These are phyloP conservation scores for Penicillium decumbens DNA, from an alignment of 2,329 filamentous ascomycete species.

Conservation along the genomic window DNA sequence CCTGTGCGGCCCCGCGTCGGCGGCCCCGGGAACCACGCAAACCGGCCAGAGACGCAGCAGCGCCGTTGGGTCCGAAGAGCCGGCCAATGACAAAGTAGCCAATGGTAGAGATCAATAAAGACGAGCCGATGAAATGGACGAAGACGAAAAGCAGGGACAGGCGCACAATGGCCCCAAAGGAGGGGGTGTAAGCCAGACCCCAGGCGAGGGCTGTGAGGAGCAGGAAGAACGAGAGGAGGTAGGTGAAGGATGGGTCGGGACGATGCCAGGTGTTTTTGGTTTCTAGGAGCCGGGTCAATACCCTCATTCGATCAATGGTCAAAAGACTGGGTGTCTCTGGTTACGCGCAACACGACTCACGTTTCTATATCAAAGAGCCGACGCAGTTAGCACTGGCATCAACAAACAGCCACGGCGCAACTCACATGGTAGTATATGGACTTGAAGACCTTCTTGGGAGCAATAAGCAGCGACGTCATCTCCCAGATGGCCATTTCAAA, in stretches of 20 bases:
- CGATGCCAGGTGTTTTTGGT: constrained; percentile 68
- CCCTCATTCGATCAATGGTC: not conserved
- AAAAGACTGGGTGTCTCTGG: not conserved
- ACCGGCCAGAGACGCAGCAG: constrained; percentile 43
- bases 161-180: constrained; percentile 45
- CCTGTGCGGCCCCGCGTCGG: constrained; percentile 48
- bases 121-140: constrained; percentile 59
- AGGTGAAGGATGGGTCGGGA: constrained; percentile 65
- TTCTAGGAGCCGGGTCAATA: constrained; percentile 42
- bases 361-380: constrained; percentile 33
- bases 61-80: constrained; percentile 54
- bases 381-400: not conserved
- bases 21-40: constrained; percentile 44
- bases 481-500: constrained; percentile 71
- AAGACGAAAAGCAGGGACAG: constrained; percentile 49
- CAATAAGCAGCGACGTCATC: constrained; percentile 64
- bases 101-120: constrained; percentile 56
- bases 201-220: constrained; percentile 52
- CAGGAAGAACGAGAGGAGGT: constrained; percentile 64
- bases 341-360: constrained; percentile 24
- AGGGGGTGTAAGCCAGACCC: constrained; percentile 54
- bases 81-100: constrained; percentile 62
- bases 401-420: constrained; percentile 5
- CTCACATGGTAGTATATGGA: constrained; percentile 66
- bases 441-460: constrained; percentile 66